These are phyloP conservation scores for Groenewaldozyma tartarivorans DNA, from an alignment of 805 yeast genomes.

Conservation along the genomic window DNA sequence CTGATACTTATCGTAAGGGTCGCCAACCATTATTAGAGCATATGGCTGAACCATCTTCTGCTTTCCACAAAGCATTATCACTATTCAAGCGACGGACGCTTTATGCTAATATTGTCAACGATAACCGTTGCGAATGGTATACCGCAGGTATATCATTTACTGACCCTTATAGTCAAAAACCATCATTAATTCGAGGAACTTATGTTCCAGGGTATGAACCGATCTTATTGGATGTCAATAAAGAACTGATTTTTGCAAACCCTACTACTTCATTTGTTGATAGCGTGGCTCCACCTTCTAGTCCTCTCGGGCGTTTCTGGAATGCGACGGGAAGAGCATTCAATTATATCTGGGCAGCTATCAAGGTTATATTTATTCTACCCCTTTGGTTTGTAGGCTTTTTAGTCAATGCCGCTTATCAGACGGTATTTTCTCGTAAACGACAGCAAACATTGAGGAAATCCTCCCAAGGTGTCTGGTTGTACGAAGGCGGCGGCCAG, in stretches of 20 bases:
- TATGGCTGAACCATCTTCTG: constrained; percentile 56
- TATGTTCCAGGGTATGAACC: constrained; percentile 48
- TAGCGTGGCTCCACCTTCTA: not conserved
- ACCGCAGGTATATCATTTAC: constrained; percentile 55
- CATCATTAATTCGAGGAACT: constrained; percentile 8
- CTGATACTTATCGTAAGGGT: constrained; percentile 14
- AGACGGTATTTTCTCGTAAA: constrained; percentile 32
- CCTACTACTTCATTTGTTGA: not conserved
- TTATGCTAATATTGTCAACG: constrained; percentile 72
- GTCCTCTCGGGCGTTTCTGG: not conserved
- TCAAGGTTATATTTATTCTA: constrained; percentile 40
- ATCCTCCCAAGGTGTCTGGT: constrained; percentile 5
- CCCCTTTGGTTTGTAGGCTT: constrained; percentile 61
- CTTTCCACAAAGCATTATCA: constrained; percentile 48
- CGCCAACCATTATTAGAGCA: constrained; percentile 46
- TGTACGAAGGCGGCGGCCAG: constrained; percentile 1
- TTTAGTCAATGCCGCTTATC: constrained; percentile 35
- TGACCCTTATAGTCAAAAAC: constrained; percentile 12
- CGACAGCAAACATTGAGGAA: constrained; percentile 21
- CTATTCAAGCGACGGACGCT: constrained; percentile 45
- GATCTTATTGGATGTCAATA: constrained; percentile 14
- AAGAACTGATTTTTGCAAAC: constrained; percentile 3
- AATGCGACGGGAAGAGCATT: constrained; percentile 8
- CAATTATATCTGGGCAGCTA: constrained; percentile 38
- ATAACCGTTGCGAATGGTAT: constrained; percentile 75